Conservation (phyloP, 2,329 filamentous ascomycete species). For the Pseudogymnoascus sp. region DNA sequence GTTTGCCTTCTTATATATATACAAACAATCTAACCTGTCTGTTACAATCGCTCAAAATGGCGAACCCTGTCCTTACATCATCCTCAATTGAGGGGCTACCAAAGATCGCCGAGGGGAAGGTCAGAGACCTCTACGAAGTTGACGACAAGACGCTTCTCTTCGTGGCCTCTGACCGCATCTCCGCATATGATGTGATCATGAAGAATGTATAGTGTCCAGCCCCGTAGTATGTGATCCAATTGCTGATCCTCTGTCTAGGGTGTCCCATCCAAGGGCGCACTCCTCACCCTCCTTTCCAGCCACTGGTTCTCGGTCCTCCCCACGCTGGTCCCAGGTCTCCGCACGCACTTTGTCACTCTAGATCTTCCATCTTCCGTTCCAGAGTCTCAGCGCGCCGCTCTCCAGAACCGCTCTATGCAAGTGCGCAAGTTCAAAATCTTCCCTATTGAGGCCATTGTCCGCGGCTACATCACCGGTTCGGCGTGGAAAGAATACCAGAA, state of each 20-base stretch:
- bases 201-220: slow-evolving; percentile 56
- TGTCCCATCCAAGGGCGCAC: slow-evolving; percentile 58
- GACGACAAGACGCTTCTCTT: slow-evolving; percentile 68
- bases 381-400: slow-evolving; percentile 33
- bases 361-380: slow-evolving; percentile 45
- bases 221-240: slow-evolving; percentile 38
- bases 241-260: slow-evolving; percentile 41
- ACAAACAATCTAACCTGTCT: slow-evolving; percentile 3
- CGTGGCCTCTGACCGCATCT: slow-evolving; percentile 82
- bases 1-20: not conserved
- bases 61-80: slow-evolving; percentile 16
- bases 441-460: slow-evolving; percentile 63
- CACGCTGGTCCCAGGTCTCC: slow-evolving; percentile 46
- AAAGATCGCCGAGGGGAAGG: slow-evolving; percentile 48
- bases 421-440: slow-evolving; percentile 57
- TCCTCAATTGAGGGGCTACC: slow-evolving; percentile 19
- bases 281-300: slow-evolving; percentile 59
- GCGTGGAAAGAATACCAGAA: slow-evolving; percentile 62
- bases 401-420: slow-evolving; percentile 54
- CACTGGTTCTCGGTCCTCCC: slow-evolving; percentile 61
- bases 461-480: slow-evolving; percentile 66
- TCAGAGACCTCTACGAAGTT: slow-evolving; percentile 72
- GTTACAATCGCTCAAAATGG: slow-evolving; percentile 14
- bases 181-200: slow-evolving; percentile 89
- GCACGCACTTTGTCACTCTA: slow-evolving; percentile 56